phyloP scores from a whole-genome alignment of 305 asterid genomes.

The Ilex paraguariensis region DNA sequence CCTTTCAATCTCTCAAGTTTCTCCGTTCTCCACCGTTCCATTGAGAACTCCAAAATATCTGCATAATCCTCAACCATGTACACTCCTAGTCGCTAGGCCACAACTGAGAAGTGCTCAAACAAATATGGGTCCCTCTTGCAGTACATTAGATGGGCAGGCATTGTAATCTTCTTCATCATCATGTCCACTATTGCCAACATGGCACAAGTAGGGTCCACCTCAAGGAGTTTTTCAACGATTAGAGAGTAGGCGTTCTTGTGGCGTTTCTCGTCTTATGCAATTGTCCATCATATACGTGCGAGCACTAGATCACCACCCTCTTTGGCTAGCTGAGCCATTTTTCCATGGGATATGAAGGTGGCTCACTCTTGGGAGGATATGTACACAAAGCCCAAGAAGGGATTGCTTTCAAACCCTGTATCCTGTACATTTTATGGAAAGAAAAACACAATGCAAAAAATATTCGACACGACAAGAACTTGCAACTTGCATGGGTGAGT shows the following conservation, averaged over 20 bases:
- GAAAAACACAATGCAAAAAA: too few species aligned
- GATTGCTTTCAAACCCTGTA: constrained; percentile 8
- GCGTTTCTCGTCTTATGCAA: constrained; percentile 10
- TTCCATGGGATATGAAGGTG: constrained; percentile 8
- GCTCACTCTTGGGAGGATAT: constrained; percentile 15
- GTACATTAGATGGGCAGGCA: constrained; percentile 12
- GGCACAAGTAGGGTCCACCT: constrained; percentile 9
- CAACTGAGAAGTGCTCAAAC: constrained; percentile 5
- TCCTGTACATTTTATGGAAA: too few species aligned
- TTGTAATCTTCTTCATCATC: constrained; percentile 11
- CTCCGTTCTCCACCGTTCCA: constrained; percentile 10
- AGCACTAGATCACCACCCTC: constrained; percentile 7
- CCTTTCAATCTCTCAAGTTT: background rate
- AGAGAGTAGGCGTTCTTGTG: constrained; percentile 8
- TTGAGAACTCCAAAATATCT: constrained; percentile 5
- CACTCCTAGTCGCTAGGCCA: constrained; percentile 5
- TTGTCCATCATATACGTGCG: constrained; percentile 7
- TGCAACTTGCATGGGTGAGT: too few species aligned
- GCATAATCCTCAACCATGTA: constrained; percentile 11
- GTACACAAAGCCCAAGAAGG: constrained; percentile 12
- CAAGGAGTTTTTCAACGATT: constrained; percentile 12
- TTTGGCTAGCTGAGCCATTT: constrained; percentile 12
- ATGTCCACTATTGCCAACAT: constrained; percentile 10
- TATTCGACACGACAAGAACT: too few species aligned
- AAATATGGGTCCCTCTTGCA: background rate